These are phyloP conservation scores for Eucalyptus polybractea DNA, from an alignment of 345 rosid species.

Conservation along the genomic window DNA sequence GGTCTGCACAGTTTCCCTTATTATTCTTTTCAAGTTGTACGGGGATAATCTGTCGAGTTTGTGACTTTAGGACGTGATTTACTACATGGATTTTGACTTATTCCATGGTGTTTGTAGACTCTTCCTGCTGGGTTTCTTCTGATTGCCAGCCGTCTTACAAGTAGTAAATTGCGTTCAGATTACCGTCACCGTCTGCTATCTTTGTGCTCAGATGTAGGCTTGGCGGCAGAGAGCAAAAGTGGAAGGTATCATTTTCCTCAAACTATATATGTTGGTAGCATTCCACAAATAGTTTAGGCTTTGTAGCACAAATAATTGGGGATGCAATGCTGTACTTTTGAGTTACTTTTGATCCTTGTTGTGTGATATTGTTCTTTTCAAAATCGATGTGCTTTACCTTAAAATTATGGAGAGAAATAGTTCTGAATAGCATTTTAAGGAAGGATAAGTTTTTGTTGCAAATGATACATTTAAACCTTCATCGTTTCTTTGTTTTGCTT, in stretches of 20 bases:
- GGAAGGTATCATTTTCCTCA: conserved; percentile 52
- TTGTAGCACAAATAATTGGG: neutral
- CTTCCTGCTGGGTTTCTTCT: conserved; percentile 98
- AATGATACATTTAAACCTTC: neutral
- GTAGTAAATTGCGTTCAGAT: conserved; percentile 72
- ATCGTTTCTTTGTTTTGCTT: neutral
- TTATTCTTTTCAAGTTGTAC: neutral
- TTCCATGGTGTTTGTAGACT: conserved; percentile 68
- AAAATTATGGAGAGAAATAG: neutral
- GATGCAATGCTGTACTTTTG: neutral
- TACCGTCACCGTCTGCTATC: conserved; percentile 88
- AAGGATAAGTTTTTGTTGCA: neutral
- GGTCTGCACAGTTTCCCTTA: conserved; percentile 22
- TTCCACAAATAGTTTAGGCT: neutral
- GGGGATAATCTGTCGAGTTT: neutral
- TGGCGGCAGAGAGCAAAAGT: conserved; percentile 95
- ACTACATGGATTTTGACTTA: conserved; percentile 22
- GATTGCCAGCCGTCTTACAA: conserved; percentile 71
- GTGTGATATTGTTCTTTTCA: neutral
- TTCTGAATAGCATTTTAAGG: neutral
- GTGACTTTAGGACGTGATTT: neutral
- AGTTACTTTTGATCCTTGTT: neutral
- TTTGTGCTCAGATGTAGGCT: conserved; percentile 95
- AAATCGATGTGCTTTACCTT: neutral
- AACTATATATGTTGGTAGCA: neutral